phyloP scores from a whole-genome alignment of 768 basidiomycete genomes.

The Brasilioporus rufonigricans region DNA sequence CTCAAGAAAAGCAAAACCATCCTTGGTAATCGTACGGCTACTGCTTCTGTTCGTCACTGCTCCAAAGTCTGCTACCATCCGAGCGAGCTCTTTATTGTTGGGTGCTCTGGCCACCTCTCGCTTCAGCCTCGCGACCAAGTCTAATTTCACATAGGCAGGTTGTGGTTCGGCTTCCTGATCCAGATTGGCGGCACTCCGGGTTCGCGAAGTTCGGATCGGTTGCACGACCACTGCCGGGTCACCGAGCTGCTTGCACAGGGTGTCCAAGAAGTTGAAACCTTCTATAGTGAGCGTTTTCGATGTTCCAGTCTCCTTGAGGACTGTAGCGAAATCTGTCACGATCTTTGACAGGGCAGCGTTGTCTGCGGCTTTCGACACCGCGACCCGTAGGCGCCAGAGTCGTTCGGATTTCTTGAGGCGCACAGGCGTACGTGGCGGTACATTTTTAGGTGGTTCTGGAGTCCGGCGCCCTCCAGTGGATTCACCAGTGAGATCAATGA shows the following conservation, averaged over 20 bases:
- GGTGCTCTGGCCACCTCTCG: slow-evolving; percentile 49
- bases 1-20: slow-evolving; percentile 68
- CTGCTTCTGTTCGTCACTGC: slow-evolving; percentile 64
- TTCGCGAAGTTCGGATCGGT: slow-evolving; percentile 49
- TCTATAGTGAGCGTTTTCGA: slow-evolving; percentile 69
- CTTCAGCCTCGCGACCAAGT: slow-evolving; percentile 56
- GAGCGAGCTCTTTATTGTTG: slow-evolving; percentile 56
- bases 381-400: slow-evolving; percentile 46
- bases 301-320: slow-evolving; percentile 57
- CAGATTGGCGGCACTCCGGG: slow-evolving; percentile 40
- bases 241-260: slow-evolving; percentile 65
- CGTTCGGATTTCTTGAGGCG: slow-evolving; percentile 45
- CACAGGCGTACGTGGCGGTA: slow-evolving; percentile 30
- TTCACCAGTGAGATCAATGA: slow-evolving; percentile 46
- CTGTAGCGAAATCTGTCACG: slow-evolving; percentile 59
- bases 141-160: slow-evolving; percentile 54
- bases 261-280: slow-evolving; percentile 67
- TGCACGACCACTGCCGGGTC: slow-evolving; percentile 59
- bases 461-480: slow-evolving; percentile 33
- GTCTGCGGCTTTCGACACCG: slow-evolving; percentile 46
- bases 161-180: slow-evolving; percentile 40
- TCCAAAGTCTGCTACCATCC: slow-evolving; percentile 69
- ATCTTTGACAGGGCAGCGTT: slow-evolving; percentile 52
- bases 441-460: slow-evolving; percentile 14
- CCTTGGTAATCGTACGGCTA: slow-evolving; percentile 74